Evolutionary conservation across 1,139 yeast genomes (phyloP).

Genomic region (Geotrichum phurueaensis): DNA sequence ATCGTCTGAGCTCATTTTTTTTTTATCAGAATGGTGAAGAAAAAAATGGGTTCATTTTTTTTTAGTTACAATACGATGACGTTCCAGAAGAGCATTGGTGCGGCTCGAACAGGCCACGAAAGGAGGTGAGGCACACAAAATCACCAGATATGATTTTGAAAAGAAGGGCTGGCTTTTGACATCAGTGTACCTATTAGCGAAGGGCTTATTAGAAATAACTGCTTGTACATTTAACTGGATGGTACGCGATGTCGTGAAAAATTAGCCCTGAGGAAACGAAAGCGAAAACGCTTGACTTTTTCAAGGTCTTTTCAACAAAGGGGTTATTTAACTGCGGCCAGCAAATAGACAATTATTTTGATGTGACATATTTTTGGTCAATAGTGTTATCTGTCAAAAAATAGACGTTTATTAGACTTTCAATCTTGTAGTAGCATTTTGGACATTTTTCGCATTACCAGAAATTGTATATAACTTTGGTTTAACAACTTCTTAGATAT

Average conservation of each 20-base stretch:
- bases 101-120: slow-evolving; percentile 3
- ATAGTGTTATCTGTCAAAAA: no score
- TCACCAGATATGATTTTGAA: not conserved
- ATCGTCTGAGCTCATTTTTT: not conserved
- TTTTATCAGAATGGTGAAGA: not conserved
- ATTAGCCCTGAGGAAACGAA: not conserved
- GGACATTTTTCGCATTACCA: no score
- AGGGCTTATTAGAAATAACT: not conserved
- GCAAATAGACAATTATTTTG: no score
- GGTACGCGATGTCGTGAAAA: not conserved
- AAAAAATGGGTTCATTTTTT: not conserved
- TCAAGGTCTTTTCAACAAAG: not conserved
- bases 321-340: no score
- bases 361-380: no score
- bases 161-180: not conserved
- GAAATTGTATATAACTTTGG: no score
- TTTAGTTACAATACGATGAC: not conserved
- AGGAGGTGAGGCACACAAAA: not conserved
- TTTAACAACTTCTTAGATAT: no score
- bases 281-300: not conserved
- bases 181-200: not conserved
- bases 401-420: no score
- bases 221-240: not conserved
- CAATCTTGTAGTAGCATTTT: no score
- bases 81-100: not conserved